A percentile compares a stretch with the other conserved stretches of the same genome.
Evolutionary conservation across 1,284 basidiomycete genomes (phyloP).

Genomic region (Naganishia liquefaciens): DNA sequence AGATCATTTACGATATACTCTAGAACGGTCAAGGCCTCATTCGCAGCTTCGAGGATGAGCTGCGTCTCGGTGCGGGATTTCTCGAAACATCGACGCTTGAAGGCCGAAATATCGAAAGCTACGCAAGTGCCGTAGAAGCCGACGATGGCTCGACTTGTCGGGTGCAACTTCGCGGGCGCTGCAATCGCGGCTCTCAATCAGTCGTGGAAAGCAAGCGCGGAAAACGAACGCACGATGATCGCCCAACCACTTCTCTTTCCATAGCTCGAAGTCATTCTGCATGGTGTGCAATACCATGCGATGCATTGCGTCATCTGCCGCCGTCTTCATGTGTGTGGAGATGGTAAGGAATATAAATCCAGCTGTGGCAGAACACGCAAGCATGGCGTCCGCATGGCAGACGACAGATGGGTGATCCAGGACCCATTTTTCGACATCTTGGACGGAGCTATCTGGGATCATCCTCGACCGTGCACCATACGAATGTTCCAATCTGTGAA

Average conservation of each 20-base stretch:
- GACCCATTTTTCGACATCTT: constrained; percentile 40
- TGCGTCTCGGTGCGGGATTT: constrained; percentile 3
- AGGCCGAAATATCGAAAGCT: constrained; percentile 30
- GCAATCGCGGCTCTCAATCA: too few relatives aligned
- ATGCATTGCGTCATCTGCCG: constrained; percentile 20
- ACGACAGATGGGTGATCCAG: constrained; percentile 41
- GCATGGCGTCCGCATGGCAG: constrained; percentile 41
- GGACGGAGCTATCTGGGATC: constrained; percentile 38
- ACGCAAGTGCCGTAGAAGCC: constrained; percentile 27
- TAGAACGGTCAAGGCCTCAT: constrained; percentile 24
- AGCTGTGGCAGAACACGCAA: constrained; percentile 34
- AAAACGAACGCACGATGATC: constrained; percentile 35
- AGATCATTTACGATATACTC: constrained; percentile 31
- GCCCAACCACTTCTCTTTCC: constrained; percentile 42
- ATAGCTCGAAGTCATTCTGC: constrained; percentile 39
- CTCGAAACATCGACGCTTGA: constrained; percentile 29
- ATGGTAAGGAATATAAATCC: constrained; percentile 35
- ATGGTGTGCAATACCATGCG: constrained; percentile 37
- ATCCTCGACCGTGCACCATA: constrained; percentile 39
- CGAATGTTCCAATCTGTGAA: constrained; percentile 34
- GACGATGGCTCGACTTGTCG: constrained; percentile 28
- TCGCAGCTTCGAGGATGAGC: constrained; percentile 4
- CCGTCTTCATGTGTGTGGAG: constrained; percentile 36
- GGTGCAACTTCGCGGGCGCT: constrained; percentile 31
- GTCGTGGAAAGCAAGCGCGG: background rate